A percentile compares a stretch with the other conserved stretches of the same genome.
Evolutionary conservation across 2,329 filamentous ascomycete species (phyloP).

Genomic region (Aspergillus viridinutans): DNA sequence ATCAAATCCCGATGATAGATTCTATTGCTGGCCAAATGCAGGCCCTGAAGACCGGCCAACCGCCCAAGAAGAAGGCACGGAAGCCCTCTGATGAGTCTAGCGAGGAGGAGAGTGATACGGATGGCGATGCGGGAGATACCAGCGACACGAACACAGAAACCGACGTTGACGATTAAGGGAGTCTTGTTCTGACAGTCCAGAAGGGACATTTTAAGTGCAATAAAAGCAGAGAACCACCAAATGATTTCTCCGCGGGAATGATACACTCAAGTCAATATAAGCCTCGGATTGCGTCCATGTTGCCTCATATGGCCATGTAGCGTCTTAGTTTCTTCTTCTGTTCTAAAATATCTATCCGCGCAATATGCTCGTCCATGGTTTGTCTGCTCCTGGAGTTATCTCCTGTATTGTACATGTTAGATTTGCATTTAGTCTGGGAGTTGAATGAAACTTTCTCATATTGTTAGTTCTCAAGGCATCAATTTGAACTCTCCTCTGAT

Average conservation of each 20-base stretch:
- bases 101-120: constrained; percentile 60
- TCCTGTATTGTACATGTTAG: constrained; percentile 5
- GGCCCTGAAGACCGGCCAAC: constrained; percentile 68
- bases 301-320: background rate
- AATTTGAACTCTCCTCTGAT: background rate
- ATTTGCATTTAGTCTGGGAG: constrained; percentile 16
- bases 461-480: background rate
- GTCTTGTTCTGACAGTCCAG: background rate
- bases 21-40: constrained; percentile 89
- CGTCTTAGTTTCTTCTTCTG: background rate
- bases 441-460: constrained; percentile 7
- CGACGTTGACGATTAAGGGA: constrained; percentile 63
- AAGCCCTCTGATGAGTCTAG: constrained; percentile 54
- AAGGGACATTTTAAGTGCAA: background rate
- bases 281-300: background rate
- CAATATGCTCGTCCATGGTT: background rate
- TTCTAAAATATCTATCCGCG: background rate
- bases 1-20: constrained; percentile 50
- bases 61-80: constrained; percentile 57
- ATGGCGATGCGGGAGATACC: constrained; percentile 57
- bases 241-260: background rate
- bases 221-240: constrained; percentile 2
- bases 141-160: constrained; percentile 67
- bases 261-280: background rate
- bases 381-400: background rate